phyloP scores from a whole-genome alignment of 371 early-diverging fungal species.

The Mucor saturninus region DNA sequence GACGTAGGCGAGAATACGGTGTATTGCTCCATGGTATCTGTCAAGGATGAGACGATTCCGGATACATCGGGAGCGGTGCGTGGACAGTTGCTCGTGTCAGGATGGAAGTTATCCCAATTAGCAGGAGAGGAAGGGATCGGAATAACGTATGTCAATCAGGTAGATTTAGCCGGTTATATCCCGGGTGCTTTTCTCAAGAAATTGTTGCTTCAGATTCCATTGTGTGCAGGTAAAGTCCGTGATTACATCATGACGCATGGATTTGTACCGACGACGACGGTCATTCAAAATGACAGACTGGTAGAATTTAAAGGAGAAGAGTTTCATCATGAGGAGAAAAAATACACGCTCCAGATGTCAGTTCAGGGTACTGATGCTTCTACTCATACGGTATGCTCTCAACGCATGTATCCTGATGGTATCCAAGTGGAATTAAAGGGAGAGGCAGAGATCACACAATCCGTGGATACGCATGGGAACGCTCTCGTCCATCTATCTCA shows the following conservation, averaged over 20 bases:
- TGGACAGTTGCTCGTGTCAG: slow-evolving; percentile 40
- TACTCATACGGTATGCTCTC: slow-evolving; percentile 17
- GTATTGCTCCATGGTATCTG: slow-evolving; percentile 35
- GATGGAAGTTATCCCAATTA: slow-evolving; percentile 41
- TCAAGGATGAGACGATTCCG: slow-evolving; percentile 37
- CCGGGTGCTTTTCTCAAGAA: slow-evolving; percentile 40
- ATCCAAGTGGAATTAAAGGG: slow-evolving; percentile 29
- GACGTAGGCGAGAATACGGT: slow-evolving; percentile 11
- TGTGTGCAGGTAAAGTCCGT: slow-evolving; percentile 48
- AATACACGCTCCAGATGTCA: slow-evolving; percentile 17
- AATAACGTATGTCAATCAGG: slow-evolving; percentile 45
- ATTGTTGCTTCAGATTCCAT: slow-evolving; percentile 39
- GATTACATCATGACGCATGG: slow-evolving; percentile 39
- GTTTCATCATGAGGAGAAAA: slow-evolving; percentile 42
- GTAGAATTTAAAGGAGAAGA: slow-evolving; percentile 21
- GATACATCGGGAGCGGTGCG: slow-evolving; percentile 35
- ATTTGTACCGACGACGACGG: slow-evolving; percentile 31
- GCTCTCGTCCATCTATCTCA: neutral
- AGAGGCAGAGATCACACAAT: slow-evolving; percentile 9
- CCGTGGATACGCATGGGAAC: slow-evolving; percentile 4
- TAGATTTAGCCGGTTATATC: slow-evolving; percentile 44
- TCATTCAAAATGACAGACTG: neutral
- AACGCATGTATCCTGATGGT: slow-evolving; percentile 45
- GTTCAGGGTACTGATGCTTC: slow-evolving; percentile 19
- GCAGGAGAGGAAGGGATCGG: slow-evolving; percentile 29